A percentile compares a stretch with the other conserved stretches of the same genome.
Conservation (phyloP, 495 filamentous ascomycete genomes). For the Xylaria longipes region DNA sequence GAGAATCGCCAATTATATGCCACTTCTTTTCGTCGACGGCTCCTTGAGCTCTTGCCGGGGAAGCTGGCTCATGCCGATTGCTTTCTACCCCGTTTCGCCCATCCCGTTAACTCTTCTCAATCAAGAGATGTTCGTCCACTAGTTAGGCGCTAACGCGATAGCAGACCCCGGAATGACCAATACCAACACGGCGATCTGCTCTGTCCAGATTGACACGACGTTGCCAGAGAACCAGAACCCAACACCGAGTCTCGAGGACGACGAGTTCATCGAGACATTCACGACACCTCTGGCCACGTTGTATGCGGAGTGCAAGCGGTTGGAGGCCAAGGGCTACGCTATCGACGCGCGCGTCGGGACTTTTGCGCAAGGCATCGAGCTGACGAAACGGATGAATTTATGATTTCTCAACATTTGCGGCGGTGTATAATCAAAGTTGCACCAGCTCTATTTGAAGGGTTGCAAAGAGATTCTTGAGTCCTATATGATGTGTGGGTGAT, state of each 20-base stretch:
- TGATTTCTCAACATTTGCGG: constrained; percentile 24
- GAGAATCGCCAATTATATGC: neutral
- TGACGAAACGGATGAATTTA: constrained; percentile 64
- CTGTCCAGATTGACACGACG: constrained; percentile 78
- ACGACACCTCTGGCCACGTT: constrained; percentile 69
- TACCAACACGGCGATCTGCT: constrained; percentile 84
- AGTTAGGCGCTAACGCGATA: neutral
- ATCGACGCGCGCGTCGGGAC: constrained; percentile 87
- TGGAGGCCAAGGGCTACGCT: constrained; percentile 78
- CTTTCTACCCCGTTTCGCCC: neutral
- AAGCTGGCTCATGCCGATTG: neutral
- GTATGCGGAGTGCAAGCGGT: constrained; percentile 68
- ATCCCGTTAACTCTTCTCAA: neutral
- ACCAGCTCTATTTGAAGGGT: neutral
- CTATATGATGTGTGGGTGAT: neutral
- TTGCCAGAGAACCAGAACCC: constrained; percentile 70
- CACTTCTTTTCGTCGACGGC: neutral
- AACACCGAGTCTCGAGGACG: constrained; percentile 79
- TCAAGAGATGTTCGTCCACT: neutral
- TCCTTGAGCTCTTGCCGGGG: neutral
- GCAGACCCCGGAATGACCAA: constrained; percentile 80
- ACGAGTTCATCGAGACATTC: constrained; percentile 91
- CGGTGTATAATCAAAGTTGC: neutral
- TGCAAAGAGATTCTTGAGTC: neutral
- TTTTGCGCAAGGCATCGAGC: constrained; percentile 84